Evolutionary conservation across 2,329 filamentous ascomycete genomes (phyloP).

Genomic region (Aureobasidium namibiae): DNA sequence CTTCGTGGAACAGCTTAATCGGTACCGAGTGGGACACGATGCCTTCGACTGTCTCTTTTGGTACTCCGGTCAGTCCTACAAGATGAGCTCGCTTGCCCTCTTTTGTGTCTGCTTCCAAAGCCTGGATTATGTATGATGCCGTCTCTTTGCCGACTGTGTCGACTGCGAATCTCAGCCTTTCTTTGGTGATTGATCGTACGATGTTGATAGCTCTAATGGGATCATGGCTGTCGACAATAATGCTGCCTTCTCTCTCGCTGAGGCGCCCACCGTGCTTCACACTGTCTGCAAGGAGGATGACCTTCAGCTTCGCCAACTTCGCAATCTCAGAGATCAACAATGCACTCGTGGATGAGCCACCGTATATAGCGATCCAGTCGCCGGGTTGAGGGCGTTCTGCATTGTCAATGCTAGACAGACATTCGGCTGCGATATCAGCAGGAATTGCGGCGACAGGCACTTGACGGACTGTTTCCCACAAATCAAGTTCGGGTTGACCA

Average conservation of each 20-base stretch:
- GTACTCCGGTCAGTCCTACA: constrained; percentile 59
- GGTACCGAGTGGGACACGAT: constrained; percentile 58
- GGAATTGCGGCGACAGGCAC: constrained; percentile 21
- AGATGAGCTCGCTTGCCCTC: constrained; percentile 43
- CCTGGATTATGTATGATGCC: constrained; percentile 49
- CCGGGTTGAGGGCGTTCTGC: constrained; percentile 49
- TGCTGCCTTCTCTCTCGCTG: constrained; percentile 46
- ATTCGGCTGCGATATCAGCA: constrained; percentile 54
- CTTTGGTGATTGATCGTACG: constrained; percentile 50
- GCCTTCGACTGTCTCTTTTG: constrained; percentile 45
- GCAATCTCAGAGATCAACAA: constrained; percentile 48
- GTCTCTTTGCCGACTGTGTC: constrained; percentile 61
- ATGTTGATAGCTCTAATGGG: constrained; percentile 57
- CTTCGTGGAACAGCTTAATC: constrained; percentile 68
- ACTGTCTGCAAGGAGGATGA: constrained; percentile 59
- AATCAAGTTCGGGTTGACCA: constrained; percentile 42
- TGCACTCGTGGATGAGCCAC: constrained; percentile 44
- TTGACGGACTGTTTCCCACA: constrained; percentile 43
- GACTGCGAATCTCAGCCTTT: constrained; percentile 56
- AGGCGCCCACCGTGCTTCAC: constrained; percentile 57
- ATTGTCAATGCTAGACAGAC: constrained; percentile 46
- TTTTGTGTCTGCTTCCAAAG: constrained; percentile 31
- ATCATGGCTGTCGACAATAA: constrained; percentile 62
- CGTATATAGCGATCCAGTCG: constrained; percentile 69
- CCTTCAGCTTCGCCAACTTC: constrained; percentile 54